These are phyloP conservation scores for Schizosaccharomyces osmophilus DNA, from an alignment of 805 yeast genomes.

Conservation along the genomic window DNA sequence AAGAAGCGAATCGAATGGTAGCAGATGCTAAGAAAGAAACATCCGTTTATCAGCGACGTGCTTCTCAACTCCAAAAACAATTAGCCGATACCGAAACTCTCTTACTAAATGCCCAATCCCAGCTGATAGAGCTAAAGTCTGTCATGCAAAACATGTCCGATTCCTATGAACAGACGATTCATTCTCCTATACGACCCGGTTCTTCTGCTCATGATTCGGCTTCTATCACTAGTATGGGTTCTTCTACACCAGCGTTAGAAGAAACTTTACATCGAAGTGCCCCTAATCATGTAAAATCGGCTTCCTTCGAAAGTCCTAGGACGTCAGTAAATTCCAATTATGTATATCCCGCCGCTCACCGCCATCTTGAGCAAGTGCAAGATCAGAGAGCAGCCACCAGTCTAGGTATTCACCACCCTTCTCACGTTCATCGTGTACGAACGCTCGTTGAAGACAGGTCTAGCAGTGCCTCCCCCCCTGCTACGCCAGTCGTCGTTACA, in stretches of 20 bases:
- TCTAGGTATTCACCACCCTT: background rate
- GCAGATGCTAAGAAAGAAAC: slow-evolving; percentile 46
- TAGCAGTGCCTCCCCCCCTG: background rate
- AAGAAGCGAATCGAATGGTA: slow-evolving; percentile 70
- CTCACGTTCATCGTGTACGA: background rate
- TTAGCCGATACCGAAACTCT: slow-evolving; percentile 38
- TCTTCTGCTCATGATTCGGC: background rate
- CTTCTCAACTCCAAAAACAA: slow-evolving; percentile 7
- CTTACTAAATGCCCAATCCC: slow-evolving; percentile 35
- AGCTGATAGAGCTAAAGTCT: slow-evolving; percentile 38
- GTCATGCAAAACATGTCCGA: slow-evolving; percentile 7
- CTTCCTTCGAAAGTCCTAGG: too few species aligned
- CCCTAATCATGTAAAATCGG: too few species aligned
- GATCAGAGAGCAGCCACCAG: background rate
- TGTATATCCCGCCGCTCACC: too few species aligned
- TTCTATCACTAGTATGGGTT: background rate
- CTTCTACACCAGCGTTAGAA: background rate
- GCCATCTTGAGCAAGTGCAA: too few species aligned
- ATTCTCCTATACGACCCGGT: background rate
- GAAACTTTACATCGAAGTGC: too few species aligned
- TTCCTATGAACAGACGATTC: background rate
- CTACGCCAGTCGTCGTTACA: background rate
- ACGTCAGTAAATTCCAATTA: too few species aligned
- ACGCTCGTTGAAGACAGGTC: background rate
- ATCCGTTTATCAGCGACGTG: slow-evolving; percentile 28